Conservation (phyloP, 805 yeast species). For the Saccharomyces cerevisiae region DNA sequence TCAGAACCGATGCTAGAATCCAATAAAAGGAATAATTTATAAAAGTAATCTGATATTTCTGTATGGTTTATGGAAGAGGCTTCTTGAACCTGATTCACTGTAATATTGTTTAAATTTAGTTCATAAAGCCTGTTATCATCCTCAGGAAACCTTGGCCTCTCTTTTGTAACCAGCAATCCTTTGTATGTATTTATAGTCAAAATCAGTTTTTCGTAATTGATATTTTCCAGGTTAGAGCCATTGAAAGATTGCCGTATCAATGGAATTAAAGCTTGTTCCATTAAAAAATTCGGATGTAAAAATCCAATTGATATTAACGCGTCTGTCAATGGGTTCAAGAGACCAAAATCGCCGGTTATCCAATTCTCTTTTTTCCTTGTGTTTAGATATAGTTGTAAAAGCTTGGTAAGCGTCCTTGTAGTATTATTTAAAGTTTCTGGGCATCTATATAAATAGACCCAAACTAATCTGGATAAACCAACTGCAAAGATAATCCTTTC, state of each 20-base stretch:
- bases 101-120: constrained; percentile 28
- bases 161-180: constrained; percentile 58
- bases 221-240: constrained; percentile 49
- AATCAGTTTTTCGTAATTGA: constrained; percentile 62
- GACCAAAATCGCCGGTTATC: constrained; percentile 55
- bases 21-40: constrained; percentile 45
- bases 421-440: constrained; percentile 86
- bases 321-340: constrained; percentile 62
- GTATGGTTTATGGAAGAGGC: constrained; percentile 44
- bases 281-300: constrained; percentile 65
- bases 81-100: constrained; percentile 24
- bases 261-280: constrained; percentile 72
- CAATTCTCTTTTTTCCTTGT: constrained; percentile 64
- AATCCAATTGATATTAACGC: constrained; percentile 71
- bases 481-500: constrained; percentile 51
- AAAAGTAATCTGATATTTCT: constrained; percentile 56
- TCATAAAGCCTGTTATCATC: constrained; percentile 28
- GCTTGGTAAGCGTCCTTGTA: constrained; percentile 60
- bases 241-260: constrained; percentile 55
- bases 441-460: constrained; percentile 85
- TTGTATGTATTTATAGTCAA: constrained; percentile 65
- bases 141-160: constrained; percentile 70
- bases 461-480: constrained; percentile 63
- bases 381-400: constrained; percentile 50
- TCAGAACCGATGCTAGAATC: constrained; percentile 53